These are phyloP conservation scores for Ogataea methanolica DNA, from an alignment of 805 yeast species.

Conservation along the genomic window DNA sequence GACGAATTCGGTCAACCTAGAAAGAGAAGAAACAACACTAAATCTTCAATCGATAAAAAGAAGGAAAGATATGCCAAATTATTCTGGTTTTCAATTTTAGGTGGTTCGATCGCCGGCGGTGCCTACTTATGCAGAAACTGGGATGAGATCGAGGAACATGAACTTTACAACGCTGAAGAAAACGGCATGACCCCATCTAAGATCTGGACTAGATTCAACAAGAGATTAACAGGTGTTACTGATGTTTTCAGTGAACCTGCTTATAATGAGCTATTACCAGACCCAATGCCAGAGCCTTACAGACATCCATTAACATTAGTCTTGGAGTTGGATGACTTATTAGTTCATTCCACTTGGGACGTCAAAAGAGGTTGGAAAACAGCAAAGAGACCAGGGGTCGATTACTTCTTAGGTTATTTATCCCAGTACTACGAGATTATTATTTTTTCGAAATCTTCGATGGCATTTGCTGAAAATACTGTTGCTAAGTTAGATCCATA, in stretches of 20 bases:
- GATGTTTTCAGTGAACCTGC: conserved; percentile 90
- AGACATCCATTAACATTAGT: conserved; percentile 91
- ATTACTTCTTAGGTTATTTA: conserved; percentile 90
- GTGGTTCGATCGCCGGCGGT: conserved; percentile 47
- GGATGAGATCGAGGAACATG: conserved; percentile 69
- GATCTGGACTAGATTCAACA: conserved; percentile 63
- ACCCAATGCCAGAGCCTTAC: conserved; percentile 84
- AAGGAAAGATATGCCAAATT: conserved; percentile 78
- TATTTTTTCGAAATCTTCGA: conserved; percentile 77
- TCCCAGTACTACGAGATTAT: conserved; percentile 96
- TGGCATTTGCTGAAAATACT: conserved; percentile 79
- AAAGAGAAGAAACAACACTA: conserved; percentile 50
- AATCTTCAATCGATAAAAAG: conserved; percentile 70
- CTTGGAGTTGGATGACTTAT: conserved; percentile 80
- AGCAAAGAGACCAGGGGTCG: conserved; percentile 97
- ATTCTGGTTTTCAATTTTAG: conserved; percentile 58
- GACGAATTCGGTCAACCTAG: conserved; percentile 31
- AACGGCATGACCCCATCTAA: conserved; percentile 66
- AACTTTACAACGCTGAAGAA: conserved; percentile 38
- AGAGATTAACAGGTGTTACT: conserved; percentile 70
- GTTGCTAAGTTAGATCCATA: conserved; percentile 90
- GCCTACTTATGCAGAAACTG: conserved; percentile 78
- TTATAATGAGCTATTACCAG: conserved; percentile 88
- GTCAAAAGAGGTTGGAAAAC: conserved; percentile 95
- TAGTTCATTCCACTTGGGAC: conserved; percentile 90